These are phyloP conservation scores for Eudorina sp. DNA, from an alignment of 139 green algal genomes.

Conservation along the genomic window DNA sequence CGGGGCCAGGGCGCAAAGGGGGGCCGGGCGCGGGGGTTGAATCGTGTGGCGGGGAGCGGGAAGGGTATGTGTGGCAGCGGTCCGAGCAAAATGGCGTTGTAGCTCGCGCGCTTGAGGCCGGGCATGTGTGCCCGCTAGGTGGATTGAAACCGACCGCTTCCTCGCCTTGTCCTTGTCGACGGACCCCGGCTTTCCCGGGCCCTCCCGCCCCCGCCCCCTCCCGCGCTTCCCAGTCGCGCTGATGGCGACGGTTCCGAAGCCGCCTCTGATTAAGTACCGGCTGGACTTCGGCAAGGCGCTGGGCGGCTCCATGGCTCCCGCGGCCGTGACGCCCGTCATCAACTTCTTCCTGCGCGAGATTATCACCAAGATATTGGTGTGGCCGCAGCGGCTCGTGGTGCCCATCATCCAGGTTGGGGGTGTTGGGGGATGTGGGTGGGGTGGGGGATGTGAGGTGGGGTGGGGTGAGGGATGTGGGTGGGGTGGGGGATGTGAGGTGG, in stretches of 20 bases:
- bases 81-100: too few species aligned
- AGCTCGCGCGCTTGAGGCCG: too few species aligned
- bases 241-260: conserved; percentile 47
- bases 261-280: conserved; percentile 69
- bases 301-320: conserved; percentile 50
- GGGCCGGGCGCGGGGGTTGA: too few species aligned
- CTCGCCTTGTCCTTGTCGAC: too few species aligned
- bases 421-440: neutral
- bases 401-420: conserved; percentile 36
- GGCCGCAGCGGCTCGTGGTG: conserved; percentile 68
- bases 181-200: too few species aligned
- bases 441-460: neutral
- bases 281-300: conserved; percentile 70
- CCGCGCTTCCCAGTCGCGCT: conserved; percentile 52
- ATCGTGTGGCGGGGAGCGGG: too few species aligned
- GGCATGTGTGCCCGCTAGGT: too few species aligned
- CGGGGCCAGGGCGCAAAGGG: too few species aligned
- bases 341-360: conserved; percentile 62
- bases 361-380: conserved; percentile 67
- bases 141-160: too few species aligned
- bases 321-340: conserved; percentile 63
- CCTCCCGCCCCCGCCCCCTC: neutral
- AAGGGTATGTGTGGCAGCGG: too few species aligned
- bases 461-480: too few species aligned
- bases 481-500: too few species aligned